Evolutionary conservation across 1,139 yeast species (phyloP).

Genomic region (Lodderomyces jiufengensis): DNA sequence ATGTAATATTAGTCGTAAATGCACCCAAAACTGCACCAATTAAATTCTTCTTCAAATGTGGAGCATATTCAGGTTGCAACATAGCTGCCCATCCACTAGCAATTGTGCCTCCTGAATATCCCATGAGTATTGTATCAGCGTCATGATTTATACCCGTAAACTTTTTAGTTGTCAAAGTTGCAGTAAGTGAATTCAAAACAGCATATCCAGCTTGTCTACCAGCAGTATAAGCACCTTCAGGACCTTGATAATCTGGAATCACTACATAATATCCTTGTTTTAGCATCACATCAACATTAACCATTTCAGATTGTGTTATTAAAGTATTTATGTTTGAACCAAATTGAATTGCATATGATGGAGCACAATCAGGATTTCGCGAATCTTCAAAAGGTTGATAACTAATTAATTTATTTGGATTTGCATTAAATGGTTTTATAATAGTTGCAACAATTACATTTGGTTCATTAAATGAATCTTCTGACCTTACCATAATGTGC

Average conservation of each 20-base stretch:
- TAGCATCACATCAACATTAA: slow-evolving; percentile 23
- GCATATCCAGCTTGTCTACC: slow-evolving; percentile 32
- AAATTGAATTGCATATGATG: slow-evolving; percentile 15
- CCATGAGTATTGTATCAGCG: slow-evolving; percentile 32
- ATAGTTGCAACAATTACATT: slow-evolving; percentile 31
- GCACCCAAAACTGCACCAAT: slow-evolving; percentile 35
- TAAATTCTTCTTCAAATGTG: slow-evolving; percentile 22
- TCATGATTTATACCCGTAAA: slow-evolving; percentile 26
- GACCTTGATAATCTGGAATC: slow-evolving; percentile 34
- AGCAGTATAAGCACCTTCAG: slow-evolving; percentile 26
- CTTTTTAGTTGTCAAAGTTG: slow-evolving; percentile 21
- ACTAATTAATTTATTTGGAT: slow-evolving; percentile 19
- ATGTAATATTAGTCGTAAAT: slow-evolving; percentile 16
- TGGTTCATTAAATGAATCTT: slow-evolving; percentile 28
- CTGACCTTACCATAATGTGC: slow-evolving; percentile 32
- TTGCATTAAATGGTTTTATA: slow-evolving; percentile 27
- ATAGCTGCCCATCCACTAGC: slow-evolving; percentile 39
- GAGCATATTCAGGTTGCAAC: slow-evolving; percentile 30
- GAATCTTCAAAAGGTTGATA: slow-evolving; percentile 17
- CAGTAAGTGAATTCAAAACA: slow-evolving; percentile 30
- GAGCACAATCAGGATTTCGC: slow-evolving; percentile 13
- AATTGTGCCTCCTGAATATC: slow-evolving; percentile 41
- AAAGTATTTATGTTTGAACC: slow-evolving; percentile 11
- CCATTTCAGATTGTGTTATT: slow-evolving; percentile 20
- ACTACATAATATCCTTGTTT: slow-evolving; percentile 33